Evolutionary conservation across 2,329 filamentous ascomycete species (phyloP).

Genomic region (Ceratocystis variospora): DNA sequence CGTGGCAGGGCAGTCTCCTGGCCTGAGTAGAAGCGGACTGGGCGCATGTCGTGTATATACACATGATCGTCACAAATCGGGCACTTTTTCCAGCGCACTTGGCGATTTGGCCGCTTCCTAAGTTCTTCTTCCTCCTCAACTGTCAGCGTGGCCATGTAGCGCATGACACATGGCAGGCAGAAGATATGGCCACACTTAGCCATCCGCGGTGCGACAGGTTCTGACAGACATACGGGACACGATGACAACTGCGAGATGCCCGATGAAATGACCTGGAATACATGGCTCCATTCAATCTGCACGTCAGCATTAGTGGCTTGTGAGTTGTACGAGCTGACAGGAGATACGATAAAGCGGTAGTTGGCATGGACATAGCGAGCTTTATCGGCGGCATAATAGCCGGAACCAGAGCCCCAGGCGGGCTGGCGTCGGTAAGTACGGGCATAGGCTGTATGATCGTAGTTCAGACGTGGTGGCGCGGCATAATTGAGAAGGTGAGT

Average conservation of each 20-base stretch:
- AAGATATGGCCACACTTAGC: constrained; percentile 96
- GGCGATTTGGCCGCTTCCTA: constrained; percentile 47
- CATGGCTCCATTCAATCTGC: constrained; percentile 77
- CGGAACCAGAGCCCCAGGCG: constrained; percentile 74
- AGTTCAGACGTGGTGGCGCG: constrained; percentile 52
- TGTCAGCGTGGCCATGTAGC: constrained; percentile 70
- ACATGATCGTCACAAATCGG: constrained; percentile 89
- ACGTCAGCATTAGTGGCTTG: constrained; percentile 80
- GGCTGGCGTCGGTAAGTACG: constrained; percentile 55
- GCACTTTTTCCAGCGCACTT: constrained; percentile 79
- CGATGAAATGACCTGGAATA: constrained; percentile 84
- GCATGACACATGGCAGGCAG: constrained; percentile 80
- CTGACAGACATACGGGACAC: constrained; percentile 89
- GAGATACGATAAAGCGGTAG: constrained; percentile 90
- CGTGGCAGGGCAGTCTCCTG: constrained; percentile 70
- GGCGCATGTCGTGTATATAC: constrained; percentile 79
- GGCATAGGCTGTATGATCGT: constrained; percentile 39
- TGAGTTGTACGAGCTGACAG: constrained; percentile 60
- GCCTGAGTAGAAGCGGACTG: constrained; percentile 80
- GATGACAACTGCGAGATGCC: constrained; percentile 75
- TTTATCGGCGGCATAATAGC: constrained; percentile 83
- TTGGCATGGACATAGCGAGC: constrained; percentile 86
- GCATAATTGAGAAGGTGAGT: constrained; percentile 93
- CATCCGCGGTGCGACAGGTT: constrained; percentile 89
- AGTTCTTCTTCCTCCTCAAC: constrained; percentile 52